Evolutionary conservation across 441 rosid genomes (phyloP), one percentile per base, ranked within the genome.

Genomic region (Pelargonium australe): DNA sequence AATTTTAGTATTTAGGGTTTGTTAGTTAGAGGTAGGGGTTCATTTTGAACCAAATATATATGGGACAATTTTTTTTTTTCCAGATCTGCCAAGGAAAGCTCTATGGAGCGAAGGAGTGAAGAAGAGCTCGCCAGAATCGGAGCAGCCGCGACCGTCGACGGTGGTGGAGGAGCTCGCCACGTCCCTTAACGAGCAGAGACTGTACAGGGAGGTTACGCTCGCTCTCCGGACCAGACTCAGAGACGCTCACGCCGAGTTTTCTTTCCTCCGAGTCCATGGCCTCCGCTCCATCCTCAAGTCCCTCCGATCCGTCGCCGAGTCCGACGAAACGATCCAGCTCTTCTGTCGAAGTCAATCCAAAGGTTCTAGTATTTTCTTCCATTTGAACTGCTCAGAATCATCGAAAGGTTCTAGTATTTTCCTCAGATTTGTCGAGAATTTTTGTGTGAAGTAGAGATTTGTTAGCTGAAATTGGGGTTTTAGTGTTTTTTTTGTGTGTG

Each of bases 221-320:
- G 91, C 96, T 34, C 95, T 94, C 60, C 87, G 92, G 2, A 81
- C 91, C 44, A 89, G 92, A 14, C 89, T 94, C 75, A 80, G 87
- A 10, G 98, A 93, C 60, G 90, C 92, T 16, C 78, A 88, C 67
- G 93, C 97, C 51, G 95, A 87, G 69, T 93, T 89, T 84, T 91
- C 97, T 9, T 91, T 89, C 81, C 97, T 91, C 72, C 92, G 97
- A 16, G 77, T 86, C 75, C 88, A 89, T 1, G 95, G 90, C 71
- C 97, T 91, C 74, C 87, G 88, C 68, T 84, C 84, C 53, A 89
- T n/a, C n/a, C 95, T 89, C 76, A 88, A 88, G 76, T 85, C 89
- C 78, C 93, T 93, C 75, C 80, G 85, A 72, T 82, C 92, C 64
- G 82, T 91, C 31, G 84, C 90, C 40, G 82, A 82, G 40, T 91